Conservation (phyloP, 441 rosid genomes). For the Viola pubescens region DNA sequence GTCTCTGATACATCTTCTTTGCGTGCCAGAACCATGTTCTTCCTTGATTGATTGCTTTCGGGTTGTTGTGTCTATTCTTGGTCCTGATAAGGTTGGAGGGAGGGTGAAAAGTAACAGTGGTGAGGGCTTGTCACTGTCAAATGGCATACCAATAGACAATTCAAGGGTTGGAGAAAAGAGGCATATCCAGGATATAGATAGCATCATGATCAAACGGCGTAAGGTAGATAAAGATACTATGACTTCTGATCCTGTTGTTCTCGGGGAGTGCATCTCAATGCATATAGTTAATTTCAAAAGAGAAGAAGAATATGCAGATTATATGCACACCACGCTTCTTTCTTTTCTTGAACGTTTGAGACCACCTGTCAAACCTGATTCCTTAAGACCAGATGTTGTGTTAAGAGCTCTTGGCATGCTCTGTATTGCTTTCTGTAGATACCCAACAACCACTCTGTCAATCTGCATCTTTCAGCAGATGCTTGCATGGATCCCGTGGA, state of each 20-base stretch:
- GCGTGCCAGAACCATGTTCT: constrained; percentile 63
- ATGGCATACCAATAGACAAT: constrained; percentile 30
- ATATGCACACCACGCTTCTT: constrained; percentile 44
- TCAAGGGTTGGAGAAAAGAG: constrained; percentile 61
- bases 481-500: constrained; percentile 85
- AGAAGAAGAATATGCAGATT: constrained; percentile 50
- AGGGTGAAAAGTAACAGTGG: constrained; percentile 24
- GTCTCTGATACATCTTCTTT: constrained; percentile 52
- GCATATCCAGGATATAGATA: constrained; percentile 34
- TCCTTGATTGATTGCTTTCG: constrained; percentile 68
- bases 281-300: constrained; percentile 30
- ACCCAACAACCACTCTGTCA: constrained; percentile 49
- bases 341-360: constrained; percentile 56
- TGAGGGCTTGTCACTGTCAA: constrained; percentile 23
- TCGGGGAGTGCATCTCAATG: constrained; percentile 28
- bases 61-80: constrained; percentile 55
- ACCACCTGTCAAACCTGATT: constrained; percentile 38
- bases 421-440: constrained; percentile 60
- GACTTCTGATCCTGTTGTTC: constrained; percentile 27
- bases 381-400: constrained; percentile 47
- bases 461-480: constrained; percentile 49
- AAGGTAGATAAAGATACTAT: constrained; percentile 45
- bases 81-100: constrained; percentile 45
- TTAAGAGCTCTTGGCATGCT: constrained; percentile 84
- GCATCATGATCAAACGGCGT: constrained; percentile 48